These are phyloP conservation scores for Aureobasidium leucospermi DNA, from an alignment of 2,329 filamentous ascomycete species.

Conservation along the genomic window DNA sequence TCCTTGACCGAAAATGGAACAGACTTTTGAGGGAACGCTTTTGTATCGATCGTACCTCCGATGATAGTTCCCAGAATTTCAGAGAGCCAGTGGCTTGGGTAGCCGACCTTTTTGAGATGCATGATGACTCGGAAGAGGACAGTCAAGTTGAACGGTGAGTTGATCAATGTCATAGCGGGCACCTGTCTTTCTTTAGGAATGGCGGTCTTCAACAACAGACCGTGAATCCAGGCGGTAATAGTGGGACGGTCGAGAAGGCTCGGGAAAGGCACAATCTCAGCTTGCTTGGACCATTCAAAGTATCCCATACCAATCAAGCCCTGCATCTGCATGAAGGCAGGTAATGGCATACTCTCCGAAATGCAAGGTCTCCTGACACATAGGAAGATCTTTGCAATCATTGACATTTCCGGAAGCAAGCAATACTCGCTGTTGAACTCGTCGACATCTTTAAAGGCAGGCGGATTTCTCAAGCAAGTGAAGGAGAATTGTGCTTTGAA, in stretches of 20 bases:
- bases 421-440: background rate
- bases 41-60: background rate
- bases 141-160: background rate
- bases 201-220: background rate
- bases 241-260: background rate
- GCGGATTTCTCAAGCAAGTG: background rate
- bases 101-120: background rate
- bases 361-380: no score
- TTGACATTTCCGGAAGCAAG: background rate
- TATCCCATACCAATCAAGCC: background rate
- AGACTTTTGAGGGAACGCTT: background rate
- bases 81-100: background rate
- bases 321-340: background rate
- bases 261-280: no score
- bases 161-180: background rate
- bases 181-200: background rate
- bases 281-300: background rate
- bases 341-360: no score
- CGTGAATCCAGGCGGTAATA: background rate
- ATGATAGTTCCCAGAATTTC: background rate
- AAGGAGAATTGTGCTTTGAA: background rate
- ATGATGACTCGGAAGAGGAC: background rate
- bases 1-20: background rate
- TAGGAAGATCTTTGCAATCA: no score
- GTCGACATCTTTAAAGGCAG: background rate